Evolutionary conservation across 2,329 filamentous ascomycete genomes (phyloP), one percentile per base, ranked within the genome.

Genomic region (Rutstroemia sp.): DNA sequence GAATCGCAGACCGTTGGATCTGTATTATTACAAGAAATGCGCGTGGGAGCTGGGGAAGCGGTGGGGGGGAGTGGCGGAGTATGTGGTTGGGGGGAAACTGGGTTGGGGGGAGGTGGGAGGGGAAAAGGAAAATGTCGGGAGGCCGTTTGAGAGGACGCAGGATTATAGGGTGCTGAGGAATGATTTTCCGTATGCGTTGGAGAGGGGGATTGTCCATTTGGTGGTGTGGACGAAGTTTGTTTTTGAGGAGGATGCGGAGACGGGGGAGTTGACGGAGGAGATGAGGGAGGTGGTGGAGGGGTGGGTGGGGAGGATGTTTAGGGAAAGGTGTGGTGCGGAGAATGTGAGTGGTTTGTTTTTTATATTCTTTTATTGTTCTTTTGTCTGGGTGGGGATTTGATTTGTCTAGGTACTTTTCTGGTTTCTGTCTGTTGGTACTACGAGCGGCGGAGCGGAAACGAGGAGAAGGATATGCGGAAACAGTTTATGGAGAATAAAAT

Each of bases 161-260:
- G 87, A 94, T 66, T 73, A 86, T 65, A 90, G 84, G 70, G 84
- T 95, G 48, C 71, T 96, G 42, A 82, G 81, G 72, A 97, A 97
- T 68, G 92, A 97, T 76, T 96, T 91, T 89, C 92, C 92, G 0
- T 97, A 96, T 67, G 91, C 89, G 0, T 77, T 96, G 53, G 89
- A 94, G 64, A 68, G 75, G 48, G 78, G 80, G 51, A 92, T 96
- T 61, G 81, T 89, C 16, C 92, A 96, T 69, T 76, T 96, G 2
- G 89, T 96, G 5, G 83, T 96, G 12, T 97, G 92, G 92, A 94
- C 88, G 48, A 96, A 96, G 71, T 96, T 95, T 67, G 77, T 80
- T 48, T 75, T 96, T 23, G 78, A 83, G 53, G 87, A 91, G 57
- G 85, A 94, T 64, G 71, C 73, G 4, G 66, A 57, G 14, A 73